Evolutionary conservation across 768 basidiomycete genomes (phyloP), one percentile per base, ranked within the genome.

Genomic region (Candolleomyces eurysporus): DNA sequence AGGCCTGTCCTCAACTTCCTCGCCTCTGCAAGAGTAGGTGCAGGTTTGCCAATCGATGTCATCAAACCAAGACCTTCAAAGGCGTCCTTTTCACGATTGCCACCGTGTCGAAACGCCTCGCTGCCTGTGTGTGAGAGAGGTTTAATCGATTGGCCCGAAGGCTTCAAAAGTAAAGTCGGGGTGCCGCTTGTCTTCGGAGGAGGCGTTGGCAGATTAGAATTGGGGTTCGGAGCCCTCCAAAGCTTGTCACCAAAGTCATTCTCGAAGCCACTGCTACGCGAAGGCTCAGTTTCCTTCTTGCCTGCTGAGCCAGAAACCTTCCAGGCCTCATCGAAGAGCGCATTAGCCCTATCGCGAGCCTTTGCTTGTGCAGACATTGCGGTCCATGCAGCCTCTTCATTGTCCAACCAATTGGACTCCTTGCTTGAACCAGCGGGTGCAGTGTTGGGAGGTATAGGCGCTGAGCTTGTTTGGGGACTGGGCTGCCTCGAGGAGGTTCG

Each of bases 21-120:
- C 39, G 89, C 91, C 68, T 92, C 91, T 11, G 85, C 91, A 5
- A 93, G 77, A 2, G 91, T 92, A 19, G 87, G 88, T 19, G 83
- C 78, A 3, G 83, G 77, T 55, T 76, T 78, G 22, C 75, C 78
- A 30, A 73, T 66, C n/a, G 79, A 71, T 31, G 73, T 68, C 61
- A 74, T 71, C 21, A 89, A 69, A 8, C 85, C 90, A 50, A 94
- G 75, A 11, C 89, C 91, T 40, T 90, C 89, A 63, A 94, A 94
- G 5, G 92, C 92, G 68, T 94, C 92, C 64, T 82, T 89, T 19
- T 79, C 78, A 57, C 63, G 66, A 32, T 63, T 65, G 13, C n/a
- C 22, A 31, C 54, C 61, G 13, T 53, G 14, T 17, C 57, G 58
- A 19, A 51, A 8, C 10, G 55, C 40, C 36, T 66, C 55, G 42